Conservation (phyloP, 2,329 filamentous ascomycete genomes). For the Fusarium pseudonygamai region DNA sequence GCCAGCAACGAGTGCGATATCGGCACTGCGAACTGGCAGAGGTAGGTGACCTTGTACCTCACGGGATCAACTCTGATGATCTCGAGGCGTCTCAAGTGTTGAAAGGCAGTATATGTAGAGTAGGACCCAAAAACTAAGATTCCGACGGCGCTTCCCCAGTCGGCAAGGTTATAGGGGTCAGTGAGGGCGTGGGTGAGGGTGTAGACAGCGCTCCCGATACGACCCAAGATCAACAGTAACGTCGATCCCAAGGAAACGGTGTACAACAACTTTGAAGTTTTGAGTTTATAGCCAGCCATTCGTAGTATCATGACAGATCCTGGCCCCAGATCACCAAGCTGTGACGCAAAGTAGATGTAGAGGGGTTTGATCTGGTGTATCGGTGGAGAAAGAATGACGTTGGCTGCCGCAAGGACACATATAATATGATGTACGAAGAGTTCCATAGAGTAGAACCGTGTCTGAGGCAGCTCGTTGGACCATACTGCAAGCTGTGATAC, state of each 20-base stretch:
- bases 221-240: slow-evolving; percentile 14
- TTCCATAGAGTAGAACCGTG: slow-evolving; percentile 27
- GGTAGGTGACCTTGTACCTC: slow-evolving; percentile 13
- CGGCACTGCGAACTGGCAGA: slow-evolving; percentile 12
- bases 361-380: slow-evolving; percentile 42
- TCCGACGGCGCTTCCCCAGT: slow-evolving; percentile 37
- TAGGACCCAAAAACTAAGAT: slow-evolving; percentile 39
- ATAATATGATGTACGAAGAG: slow-evolving; percentile 41
- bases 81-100: slow-evolving; percentile 31
- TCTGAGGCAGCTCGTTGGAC: slow-evolving; percentile 32
- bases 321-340: slow-evolving; percentile 38
- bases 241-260: slow-evolving; percentile 23
- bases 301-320: slow-evolving; percentile 34
- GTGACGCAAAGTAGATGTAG: slow-evolving; percentile 40
- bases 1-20: slow-evolving; percentile 33
- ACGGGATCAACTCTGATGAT: slow-evolving; percentile 20
- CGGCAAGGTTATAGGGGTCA: slow-evolving; percentile 28
- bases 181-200: slow-evolving; percentile 30
- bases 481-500: slow-evolving; percentile 39
- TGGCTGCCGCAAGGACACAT: slow-evolving; percentile 35
- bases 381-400: slow-evolving; percentile 33
- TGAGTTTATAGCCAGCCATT: slow-evolving; percentile 18
- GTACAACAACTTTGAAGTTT: slow-evolving; percentile 29
- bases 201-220: slow-evolving; percentile 29
- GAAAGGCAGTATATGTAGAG: slow-evolving; percentile 15